Percentiles rank a stretch among this genome's conserved stretches.
Evolutionary conservation across 805 yeast species (phyloP).

Genomic region (Starmerella kuoi): DNA sequence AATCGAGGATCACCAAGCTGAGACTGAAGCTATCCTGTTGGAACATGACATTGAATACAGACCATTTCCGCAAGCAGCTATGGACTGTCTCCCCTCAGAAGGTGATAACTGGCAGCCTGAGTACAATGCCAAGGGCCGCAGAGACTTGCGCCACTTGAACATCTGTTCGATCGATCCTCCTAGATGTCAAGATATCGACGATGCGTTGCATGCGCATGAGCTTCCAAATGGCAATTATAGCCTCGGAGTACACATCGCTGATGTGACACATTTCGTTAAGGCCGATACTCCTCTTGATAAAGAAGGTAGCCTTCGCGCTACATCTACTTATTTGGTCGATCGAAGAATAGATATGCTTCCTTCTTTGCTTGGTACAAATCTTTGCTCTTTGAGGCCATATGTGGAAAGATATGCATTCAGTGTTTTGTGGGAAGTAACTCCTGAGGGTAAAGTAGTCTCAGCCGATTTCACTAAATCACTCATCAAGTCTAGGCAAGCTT

Average conservation of each 20-base stretch:
- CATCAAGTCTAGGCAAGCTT: slow-evolving; percentile 84
- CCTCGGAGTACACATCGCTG: slow-evolving; percentile 98
- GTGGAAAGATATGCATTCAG: slow-evolving; percentile 95
- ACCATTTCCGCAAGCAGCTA: slow-evolving; percentile 84
- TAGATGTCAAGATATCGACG: slow-evolving; percentile 95
- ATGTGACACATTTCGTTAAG: slow-evolving; percentile 93
- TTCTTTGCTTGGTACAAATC: slow-evolving; percentile 81
- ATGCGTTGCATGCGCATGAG: slow-evolving; percentile 78
- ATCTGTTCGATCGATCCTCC: slow-evolving; percentile 98
- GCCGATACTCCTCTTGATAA: slow-evolving; percentile 83
- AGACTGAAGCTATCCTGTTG: slow-evolving; percentile 81
- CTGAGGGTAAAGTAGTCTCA: slow-evolving; percentile 68
- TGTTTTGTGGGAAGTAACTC: slow-evolving; percentile 88
- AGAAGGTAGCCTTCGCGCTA: slow-evolving; percentile 95
- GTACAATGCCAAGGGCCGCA: slow-evolving; percentile 46
- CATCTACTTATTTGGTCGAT: slow-evolving; percentile 92
- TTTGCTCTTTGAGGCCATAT: slow-evolving; percentile 88
- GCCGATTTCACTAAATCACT: slow-evolving; percentile 76
- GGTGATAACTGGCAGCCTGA: slow-evolving; percentile 78
- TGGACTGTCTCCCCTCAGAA: slow-evolving; percentile 83
- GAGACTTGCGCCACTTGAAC: slow-evolving; percentile 74
- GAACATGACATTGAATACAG: slow-evolving; percentile 96
- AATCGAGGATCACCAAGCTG: slow-evolving; percentile 85
- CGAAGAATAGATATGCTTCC: slow-evolving; percentile 99
- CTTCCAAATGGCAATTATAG: slow-evolving; percentile 90